phyloP scores from a whole-genome alignment of 495 filamentous ascomycete genomes.

The Tuber magnatum region DNA sequence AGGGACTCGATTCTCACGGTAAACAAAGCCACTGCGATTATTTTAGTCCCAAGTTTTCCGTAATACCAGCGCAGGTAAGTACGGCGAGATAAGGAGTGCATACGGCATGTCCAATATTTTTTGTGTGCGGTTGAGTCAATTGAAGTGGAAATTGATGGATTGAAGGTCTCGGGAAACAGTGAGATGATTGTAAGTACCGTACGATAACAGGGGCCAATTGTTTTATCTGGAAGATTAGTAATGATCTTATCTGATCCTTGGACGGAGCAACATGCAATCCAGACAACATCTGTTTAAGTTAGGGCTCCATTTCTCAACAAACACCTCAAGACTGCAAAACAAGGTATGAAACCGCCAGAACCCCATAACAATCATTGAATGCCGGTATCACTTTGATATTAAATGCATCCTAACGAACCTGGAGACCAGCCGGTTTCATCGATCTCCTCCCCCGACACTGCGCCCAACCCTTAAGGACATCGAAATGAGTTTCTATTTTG shows the following conservation, averaged over 20 bases:
- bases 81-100: conserved; percentile 39
- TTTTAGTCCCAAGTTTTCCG: not conserved
- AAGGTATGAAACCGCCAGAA: conserved; percentile 1
- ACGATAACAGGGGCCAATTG: not conserved
- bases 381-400: not conserved
- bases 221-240: conserved; percentile 5
- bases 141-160: conserved; percentile 22
- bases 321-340: not conserved
- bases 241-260: conserved; percentile 13
- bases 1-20: conserved; percentile 65
- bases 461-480: conserved; percentile 2
- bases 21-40: conserved; percentile 46
- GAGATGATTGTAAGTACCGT: not conserved
- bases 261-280: not conserved
- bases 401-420: not conserved
- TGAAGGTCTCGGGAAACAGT: not conserved
- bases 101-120: conserved; percentile 45
- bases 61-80: not conserved
- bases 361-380: not conserved
- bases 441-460: not conserved
- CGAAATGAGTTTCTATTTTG: conserved; percentile 92
- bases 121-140: conserved; percentile 31
- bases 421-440: not conserved
- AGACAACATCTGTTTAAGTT: not conserved
- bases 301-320: not conserved